A percentile compares a stretch with the other conserved stretches of the same genome.
Evolutionary conservation across 139 green algal genomes (phyloP).

Genomic region (Ettlia oleoabundans): DNA sequence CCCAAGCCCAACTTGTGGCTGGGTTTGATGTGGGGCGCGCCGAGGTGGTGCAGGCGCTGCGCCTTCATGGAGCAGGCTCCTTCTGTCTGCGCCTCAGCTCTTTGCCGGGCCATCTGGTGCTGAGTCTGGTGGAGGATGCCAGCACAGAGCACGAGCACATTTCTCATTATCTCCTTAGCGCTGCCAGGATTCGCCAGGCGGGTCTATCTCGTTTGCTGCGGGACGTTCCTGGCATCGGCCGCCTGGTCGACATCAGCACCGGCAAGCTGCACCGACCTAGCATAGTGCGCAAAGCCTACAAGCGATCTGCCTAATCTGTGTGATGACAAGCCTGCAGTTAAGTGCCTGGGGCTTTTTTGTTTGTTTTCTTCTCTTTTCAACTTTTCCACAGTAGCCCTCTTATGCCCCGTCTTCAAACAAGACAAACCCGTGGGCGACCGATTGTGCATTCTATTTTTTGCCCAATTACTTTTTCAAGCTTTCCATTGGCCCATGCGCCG

Average conservation of each 20-base stretch:
- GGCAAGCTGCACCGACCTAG: not conserved
- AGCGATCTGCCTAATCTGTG: no score
- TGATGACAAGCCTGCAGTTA: no score
- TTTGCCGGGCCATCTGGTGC: not conserved
- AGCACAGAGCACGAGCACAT: not conserved
- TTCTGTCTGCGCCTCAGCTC: conserved; percentile 4
- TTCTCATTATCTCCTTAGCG: not conserved
- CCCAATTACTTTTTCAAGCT: no score
- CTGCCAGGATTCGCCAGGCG: not conserved
- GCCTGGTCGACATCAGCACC: not conserved
- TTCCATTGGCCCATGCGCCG: no score
- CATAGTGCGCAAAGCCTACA: not conserved
- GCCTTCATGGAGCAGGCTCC: not conserved
- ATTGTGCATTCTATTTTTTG: no score
- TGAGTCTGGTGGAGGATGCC: not conserved
- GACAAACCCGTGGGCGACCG: no score
- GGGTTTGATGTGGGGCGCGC: conserved; percentile 10
- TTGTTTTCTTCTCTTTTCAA: not conserved
- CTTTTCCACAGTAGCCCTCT: no score
- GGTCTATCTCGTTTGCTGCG: not conserved
- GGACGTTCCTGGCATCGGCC: not conserved
- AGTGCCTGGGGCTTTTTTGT: no score
- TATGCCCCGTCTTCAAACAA: no score
- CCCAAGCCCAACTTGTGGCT: not conserved
- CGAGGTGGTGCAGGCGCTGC: not conserved